Evolutionary conservation across 441 rosid species (phyloP).

Genomic region (Populus tomentosa): DNA sequence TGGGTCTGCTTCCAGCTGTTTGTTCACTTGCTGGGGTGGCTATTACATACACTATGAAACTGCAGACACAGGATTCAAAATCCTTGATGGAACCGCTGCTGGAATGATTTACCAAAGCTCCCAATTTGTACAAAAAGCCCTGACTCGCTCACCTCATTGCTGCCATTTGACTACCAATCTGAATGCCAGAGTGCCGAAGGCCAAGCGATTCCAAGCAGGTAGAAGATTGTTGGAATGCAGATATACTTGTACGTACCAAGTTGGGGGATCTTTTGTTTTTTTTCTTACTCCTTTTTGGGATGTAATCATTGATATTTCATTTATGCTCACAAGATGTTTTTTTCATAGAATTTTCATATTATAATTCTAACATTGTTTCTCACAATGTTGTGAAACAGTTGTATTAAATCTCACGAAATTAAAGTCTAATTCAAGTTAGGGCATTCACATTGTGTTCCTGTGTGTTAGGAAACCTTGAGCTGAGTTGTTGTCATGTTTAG

Average conservation of each 20-base stretch:
- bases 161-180: background rate
- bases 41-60: constrained; percentile 72
- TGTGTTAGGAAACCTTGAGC: background rate
- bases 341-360: background rate
- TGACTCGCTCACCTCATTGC: too few species aligned
- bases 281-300: background rate
- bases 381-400: background rate
- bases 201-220: background rate
- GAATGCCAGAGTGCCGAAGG: background rate
- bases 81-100: constrained; percentile 55
- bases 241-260: background rate
- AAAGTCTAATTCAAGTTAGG: background rate
- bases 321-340: background rate
- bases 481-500: background rate
- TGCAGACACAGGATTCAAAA: constrained; percentile 39
- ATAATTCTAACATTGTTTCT: background rate
- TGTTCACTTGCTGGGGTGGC: constrained; percentile 69
- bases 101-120: constrained; percentile 30
- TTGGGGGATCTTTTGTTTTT: background rate
- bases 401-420: background rate
- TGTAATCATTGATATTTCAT: background rate
- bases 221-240: background rate
- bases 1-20: constrained; percentile 85
- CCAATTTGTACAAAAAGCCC: background rate
- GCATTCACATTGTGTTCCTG: background rate